These are phyloP conservation scores for Fusarium sp. DNA, from an alignment of 2,329 filamentous ascomycete genomes.

Conservation along the genomic window DNA sequence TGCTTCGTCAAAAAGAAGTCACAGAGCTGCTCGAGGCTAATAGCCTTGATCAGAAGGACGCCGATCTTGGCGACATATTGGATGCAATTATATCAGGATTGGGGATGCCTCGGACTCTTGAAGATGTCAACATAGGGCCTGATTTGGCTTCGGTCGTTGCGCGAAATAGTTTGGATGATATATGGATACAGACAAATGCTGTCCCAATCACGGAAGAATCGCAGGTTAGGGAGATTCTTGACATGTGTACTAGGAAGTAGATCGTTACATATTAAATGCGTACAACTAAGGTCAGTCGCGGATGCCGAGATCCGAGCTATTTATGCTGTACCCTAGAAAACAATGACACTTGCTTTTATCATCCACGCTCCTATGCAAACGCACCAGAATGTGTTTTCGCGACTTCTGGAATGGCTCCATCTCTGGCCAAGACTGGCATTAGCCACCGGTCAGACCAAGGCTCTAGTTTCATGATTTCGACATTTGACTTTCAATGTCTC, in stretches of 20 bases:
- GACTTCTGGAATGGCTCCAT: too few species aligned
- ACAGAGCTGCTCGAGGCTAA: background rate
- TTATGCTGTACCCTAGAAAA: too few species aligned
- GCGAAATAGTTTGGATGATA: constrained; percentile 64
- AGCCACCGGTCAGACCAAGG: too few species aligned
- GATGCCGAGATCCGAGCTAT: too few species aligned
- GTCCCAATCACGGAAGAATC: constrained; percentile 62
- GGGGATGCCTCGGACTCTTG: constrained; percentile 67
- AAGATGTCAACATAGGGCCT: constrained; percentile 64
- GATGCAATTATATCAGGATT: constrained; percentile 66
- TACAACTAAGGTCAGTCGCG: too few species aligned
- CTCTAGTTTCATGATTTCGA: too few species aligned
- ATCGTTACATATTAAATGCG: too few species aligned
- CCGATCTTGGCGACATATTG: constrained; percentile 67
- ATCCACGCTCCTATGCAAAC: too few species aligned
- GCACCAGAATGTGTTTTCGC: too few species aligned
- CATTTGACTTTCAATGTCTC: too few species aligned
- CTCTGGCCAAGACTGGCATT: too few species aligned
- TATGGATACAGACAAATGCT: constrained; percentile 66
- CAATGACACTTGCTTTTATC: too few species aligned
- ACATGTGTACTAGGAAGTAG: constrained; percentile 48
- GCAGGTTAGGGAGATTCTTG: constrained; percentile 67
- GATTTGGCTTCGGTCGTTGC: constrained; percentile 65
- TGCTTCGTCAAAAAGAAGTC: constrained; percentile 28
- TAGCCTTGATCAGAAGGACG: background rate